A percentile compares a stretch with the other conserved stretches of the same genome.
phyloP scores from a whole-genome alignment of 257 asterid species.

The Knoxia roxburghii region DNA sequence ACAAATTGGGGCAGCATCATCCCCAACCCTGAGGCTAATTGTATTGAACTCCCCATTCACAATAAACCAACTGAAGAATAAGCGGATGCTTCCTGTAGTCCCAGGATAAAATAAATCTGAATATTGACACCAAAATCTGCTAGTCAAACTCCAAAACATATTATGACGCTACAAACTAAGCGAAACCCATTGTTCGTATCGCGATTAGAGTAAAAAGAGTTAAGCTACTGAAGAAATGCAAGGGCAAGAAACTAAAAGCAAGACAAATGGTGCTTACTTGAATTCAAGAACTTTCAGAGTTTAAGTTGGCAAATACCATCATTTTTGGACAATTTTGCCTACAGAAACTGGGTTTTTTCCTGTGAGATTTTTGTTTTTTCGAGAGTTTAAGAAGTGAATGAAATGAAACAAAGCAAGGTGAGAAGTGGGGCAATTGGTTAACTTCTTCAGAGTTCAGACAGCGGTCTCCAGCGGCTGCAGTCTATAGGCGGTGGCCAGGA shows the following conservation, averaged over 20 bases:
- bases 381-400: neutral
- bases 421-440: neutral
- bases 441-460: neutral
- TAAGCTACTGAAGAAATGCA: neutral
- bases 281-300: neutral
- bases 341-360: neutral
- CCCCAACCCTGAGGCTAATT: conserved; percentile 35
- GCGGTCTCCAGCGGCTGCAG: neutral
- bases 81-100: conserved; percentile 13
- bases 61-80: conserved; percentile 13
- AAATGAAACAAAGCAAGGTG: neutral
- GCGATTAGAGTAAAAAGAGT: neutral
- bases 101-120: neutral
- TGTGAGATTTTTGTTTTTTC: neutral
- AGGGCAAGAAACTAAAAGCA: neutral
- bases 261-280: neutral
- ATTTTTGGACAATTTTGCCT: neutral
- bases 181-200: neutral
- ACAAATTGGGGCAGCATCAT: conserved; percentile 27
- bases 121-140: conserved; percentile 1
- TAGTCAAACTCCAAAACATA: conserved; percentile 7
- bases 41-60: conserved; percentile 50
- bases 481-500: neutral
- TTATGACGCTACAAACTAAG: neutral
- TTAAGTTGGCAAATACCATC: neutral